Evolutionary conservation across 1,139 yeast species (phyloP).

Genomic region (Sugiyamaella paludigena): DNA sequence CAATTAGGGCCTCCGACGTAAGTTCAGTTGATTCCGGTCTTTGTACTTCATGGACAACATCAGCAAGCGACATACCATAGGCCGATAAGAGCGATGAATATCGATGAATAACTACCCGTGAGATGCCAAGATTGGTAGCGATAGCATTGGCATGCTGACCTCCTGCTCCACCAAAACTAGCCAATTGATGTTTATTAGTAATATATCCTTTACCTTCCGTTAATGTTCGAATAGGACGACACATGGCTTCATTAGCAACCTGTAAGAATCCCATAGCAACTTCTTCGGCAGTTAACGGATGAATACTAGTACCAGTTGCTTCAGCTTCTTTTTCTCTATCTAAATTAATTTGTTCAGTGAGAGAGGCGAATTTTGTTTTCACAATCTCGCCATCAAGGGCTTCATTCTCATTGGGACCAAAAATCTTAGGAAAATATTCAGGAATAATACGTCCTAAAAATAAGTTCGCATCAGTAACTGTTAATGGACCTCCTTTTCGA

Average conservation of each 20-base stretch:
- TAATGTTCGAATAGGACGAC: conserved; percentile 49
- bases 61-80: conserved; percentile 53
- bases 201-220: conserved; percentile 52
- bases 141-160: conserved; percentile 53
- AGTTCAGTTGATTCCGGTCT: conserved; percentile 47
- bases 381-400: conserved; percentile 47
- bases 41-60: conserved; percentile 57
- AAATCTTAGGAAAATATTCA: conserved; percentile 51
- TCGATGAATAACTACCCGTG: conserved; percentile 45
- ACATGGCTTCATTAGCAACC: conserved; percentile 54
- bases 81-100: conserved; percentile 53
- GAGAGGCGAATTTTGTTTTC: conserved; percentile 40
- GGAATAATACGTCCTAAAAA: conserved; percentile 51
- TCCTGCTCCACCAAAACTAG: conserved; percentile 56
- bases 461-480: conserved; percentile 55
- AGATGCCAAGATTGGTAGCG: conserved; percentile 46
- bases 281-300: conserved; percentile 41
- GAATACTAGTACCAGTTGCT: conserved; percentile 10
- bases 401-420: conserved; percentile 52
- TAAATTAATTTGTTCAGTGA: conserved; percentile 44
- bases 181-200: conserved; percentile 44
- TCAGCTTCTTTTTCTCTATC: conserved; percentile 33
- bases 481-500: conserved; percentile 55
- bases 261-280: conserved; percentile 52
- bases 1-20: conserved; percentile 34